Conservation (phyloP, 2,329 filamentous ascomycete species). For the Neospermospora avenae region DNA sequence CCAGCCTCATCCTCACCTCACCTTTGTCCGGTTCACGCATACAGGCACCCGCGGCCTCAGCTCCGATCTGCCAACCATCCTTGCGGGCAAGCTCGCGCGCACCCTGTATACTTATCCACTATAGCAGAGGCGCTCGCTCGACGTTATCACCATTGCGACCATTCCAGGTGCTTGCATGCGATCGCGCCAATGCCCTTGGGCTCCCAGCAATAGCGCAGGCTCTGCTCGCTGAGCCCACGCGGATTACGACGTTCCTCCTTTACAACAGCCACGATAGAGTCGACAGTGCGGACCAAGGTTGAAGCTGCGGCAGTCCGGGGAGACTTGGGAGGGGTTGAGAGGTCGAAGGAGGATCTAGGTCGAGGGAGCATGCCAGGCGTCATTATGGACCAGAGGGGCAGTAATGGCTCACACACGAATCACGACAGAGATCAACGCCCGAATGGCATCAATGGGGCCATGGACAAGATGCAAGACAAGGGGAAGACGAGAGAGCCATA, state of each 20-base stretch:
- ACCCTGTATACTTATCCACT: conserved; percentile 25
- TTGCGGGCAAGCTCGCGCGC: conserved; percentile 34
- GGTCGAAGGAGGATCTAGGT: conserved; percentile 22
- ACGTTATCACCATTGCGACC: neutral
- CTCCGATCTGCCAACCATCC: conserved; percentile 21
- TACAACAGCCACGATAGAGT: conserved; percentile 36
- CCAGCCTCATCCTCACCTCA: too few species aligned
- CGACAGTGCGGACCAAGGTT: conserved; percentile 27
- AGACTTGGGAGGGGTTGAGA: conserved; percentile 27
- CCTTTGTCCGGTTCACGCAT: too few species aligned
- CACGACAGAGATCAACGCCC: conserved; percentile 49
- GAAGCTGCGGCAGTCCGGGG: conserved; percentile 31
- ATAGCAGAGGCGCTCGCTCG: conserved; percentile 18
- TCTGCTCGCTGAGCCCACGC: conserved; percentile 21
- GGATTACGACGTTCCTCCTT: conserved; percentile 6
- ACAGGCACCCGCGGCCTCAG: neutral
- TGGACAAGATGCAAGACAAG: conserved; percentile 38
- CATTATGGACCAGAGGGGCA: conserved; percentile 54
- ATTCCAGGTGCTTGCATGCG: conserved; percentile 5
- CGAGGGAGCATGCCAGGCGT: conserved; percentile 48
- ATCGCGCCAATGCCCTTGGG: conserved; percentile 32
- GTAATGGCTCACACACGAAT: conserved; percentile 52
- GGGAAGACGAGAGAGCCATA: conserved; percentile 30
- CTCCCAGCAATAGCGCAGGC: conserved; percentile 31
- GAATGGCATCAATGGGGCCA: conserved; percentile 44